phyloP scores from a whole-genome alignment of 169 alveolate species.

The Eimeria falciformis region DNA sequence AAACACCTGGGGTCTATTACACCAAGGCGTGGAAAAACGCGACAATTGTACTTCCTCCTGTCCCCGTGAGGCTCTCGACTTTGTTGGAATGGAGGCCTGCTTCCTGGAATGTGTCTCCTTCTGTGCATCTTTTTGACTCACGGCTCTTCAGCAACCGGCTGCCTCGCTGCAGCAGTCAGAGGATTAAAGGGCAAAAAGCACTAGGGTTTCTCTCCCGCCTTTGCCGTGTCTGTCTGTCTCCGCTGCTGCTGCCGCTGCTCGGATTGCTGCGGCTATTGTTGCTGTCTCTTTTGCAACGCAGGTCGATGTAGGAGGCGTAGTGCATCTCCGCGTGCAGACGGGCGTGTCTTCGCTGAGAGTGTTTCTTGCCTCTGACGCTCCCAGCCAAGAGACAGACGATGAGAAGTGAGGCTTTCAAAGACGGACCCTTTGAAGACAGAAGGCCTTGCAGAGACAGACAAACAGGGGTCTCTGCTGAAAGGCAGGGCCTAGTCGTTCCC shows the following conservation, averaged over 20 bases:
- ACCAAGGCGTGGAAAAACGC: constrained; percentile 44
- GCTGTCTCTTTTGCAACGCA: not conserved
- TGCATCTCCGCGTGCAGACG: not conserved
- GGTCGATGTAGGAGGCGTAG: not conserved
- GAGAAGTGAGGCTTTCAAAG: constrained; percentile 1
- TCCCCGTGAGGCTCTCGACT: not conserved
- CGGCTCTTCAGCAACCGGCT: too few relatives aligned
- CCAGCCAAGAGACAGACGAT: not conserved
- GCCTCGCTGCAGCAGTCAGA: not conserved
- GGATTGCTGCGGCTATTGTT: not conserved
- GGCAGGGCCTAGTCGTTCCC: not conserved
- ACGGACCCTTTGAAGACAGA: too few relatives aligned
- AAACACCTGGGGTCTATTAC: not conserved
- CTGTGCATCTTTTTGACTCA: too few relatives aligned
- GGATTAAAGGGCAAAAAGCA: not conserved
- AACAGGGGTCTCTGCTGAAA: not conserved
- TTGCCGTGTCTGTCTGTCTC: not conserved
- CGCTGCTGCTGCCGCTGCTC: not conserved
- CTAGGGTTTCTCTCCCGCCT: not conserved
- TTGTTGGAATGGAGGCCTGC: not conserved
- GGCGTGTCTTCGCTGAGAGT: not conserved
- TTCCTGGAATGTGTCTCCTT: not conserved
- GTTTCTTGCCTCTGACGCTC: not conserved
- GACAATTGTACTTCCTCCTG: not conserved
- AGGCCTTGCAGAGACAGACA: not conserved